phyloP scores from a whole-genome alignment of 2,329 filamentous ascomycete species.

The Cadophora sp. region DNA sequence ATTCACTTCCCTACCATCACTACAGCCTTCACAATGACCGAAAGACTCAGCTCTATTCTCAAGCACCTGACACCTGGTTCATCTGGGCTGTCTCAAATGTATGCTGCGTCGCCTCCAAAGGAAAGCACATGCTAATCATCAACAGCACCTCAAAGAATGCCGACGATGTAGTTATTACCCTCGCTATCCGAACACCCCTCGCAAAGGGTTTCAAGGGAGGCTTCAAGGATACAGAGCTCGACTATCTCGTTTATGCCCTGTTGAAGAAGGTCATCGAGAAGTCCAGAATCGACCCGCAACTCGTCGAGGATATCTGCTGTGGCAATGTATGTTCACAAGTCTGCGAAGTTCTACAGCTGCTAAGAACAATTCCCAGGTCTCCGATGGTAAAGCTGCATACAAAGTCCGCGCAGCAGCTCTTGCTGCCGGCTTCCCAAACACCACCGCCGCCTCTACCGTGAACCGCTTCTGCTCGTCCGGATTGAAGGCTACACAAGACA shows the following conservation, averaged over 20 bases:
- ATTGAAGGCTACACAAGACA: conserved; percentile 93
- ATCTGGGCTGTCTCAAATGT: conserved; percentile 79
- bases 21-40: conserved; percentile 67
- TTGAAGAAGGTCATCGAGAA: conserved; percentile 77
- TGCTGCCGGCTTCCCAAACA: conserved; percentile 93
- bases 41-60: conserved; percentile 86
- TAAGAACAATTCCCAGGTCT: conserved; percentile 62
- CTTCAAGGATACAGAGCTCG: conserved; percentile 91
- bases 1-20: background rate
- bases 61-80: conserved; percentile 82
- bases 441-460: conserved; percentile 77
- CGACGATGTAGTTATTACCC: conserved; percentile 95
- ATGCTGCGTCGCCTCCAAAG: conserved; percentile 48
- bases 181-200: conserved; percentile 87
- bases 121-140: conserved; percentile 37
- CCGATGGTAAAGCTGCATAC: conserved; percentile 86
- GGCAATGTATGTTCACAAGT: conserved; percentile 75
- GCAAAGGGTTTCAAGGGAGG: conserved; percentile 90
- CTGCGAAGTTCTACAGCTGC: conserved; percentile 12
- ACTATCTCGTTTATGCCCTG: conserved; percentile 84
- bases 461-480: conserved; percentile 99
- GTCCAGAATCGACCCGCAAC: conserved; percentile 77
- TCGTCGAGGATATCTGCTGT: conserved; percentile 89
- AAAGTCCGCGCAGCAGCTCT: conserved; percentile 88
- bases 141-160: conserved; percentile 86